These are phyloP conservation scores for Naegleria fowleri DNA, from an alignment of 208 protist species.

Conservation along the genomic window DNA sequence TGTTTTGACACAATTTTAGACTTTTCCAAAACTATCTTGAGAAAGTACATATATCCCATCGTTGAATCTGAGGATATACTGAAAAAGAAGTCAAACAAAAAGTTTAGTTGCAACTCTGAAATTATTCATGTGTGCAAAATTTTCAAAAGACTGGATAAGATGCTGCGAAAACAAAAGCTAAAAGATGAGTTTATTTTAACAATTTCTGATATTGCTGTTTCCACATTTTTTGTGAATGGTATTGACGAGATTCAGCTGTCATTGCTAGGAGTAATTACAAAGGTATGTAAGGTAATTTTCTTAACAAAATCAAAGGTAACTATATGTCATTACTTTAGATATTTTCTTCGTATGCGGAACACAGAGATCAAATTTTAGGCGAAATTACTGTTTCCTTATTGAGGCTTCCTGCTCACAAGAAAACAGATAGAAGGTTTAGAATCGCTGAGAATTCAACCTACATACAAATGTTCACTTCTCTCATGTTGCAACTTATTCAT, in stretches of 20 bases:
- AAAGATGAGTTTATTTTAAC: not conserved
- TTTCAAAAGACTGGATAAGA: not conserved
- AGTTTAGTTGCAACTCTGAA: not conserved
- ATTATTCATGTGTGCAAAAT: not conserved
- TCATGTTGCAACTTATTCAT: not conserved
- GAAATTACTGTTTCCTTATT: not conserved
- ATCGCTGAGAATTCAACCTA: not conserved
- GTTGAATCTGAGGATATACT: not conserved
- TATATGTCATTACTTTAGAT: not conserved
- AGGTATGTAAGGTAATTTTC: not conserved
- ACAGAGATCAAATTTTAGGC: not conserved
- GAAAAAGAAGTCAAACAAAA: not conserved
- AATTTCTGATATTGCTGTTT: constrained; percentile 5
- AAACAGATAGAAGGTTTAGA: not conserved
- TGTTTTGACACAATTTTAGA: not conserved
- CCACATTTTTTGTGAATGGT: not conserved
- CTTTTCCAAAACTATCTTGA: not conserved
- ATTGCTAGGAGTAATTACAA: not conserved
- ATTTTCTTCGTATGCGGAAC: not conserved
- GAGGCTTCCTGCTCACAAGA: not conserved
- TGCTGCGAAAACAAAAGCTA: not conserved
- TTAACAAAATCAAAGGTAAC: no score
- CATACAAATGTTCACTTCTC: not conserved
- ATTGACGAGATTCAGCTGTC: not conserved
- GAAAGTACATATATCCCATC: not conserved